A percentile compares a stretch with the other conserved stretches of the same genome.
Evolutionary conservation across 2,329 filamentous ascomycete species (phyloP).

Genomic region (Cytospora chrysosperma): DNA sequence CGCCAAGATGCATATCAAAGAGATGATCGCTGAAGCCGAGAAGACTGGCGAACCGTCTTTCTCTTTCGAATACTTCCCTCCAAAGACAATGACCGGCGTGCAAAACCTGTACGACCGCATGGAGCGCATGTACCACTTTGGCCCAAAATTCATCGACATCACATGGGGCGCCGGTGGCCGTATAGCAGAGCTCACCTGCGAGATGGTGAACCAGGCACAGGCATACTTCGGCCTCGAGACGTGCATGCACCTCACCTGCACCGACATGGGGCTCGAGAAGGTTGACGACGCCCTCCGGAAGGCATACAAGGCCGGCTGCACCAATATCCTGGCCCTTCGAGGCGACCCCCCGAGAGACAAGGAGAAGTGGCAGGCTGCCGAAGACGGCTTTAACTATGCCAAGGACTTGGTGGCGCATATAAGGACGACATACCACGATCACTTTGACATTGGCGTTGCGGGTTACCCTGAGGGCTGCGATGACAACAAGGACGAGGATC

Average conservation of each 20-base stretch:
- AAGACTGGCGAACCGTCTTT: constrained; percentile 80
- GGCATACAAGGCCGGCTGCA: constrained; percentile 93
- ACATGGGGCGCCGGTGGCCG: constrained; percentile 97
- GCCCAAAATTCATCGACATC: constrained; percentile 94
- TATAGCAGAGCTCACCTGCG: constrained; percentile 86
- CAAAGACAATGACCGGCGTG: constrained; percentile 95
- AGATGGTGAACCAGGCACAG: constrained; percentile 97
- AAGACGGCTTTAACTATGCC: constrained; percentile 87
- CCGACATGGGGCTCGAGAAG: constrained; percentile 92
- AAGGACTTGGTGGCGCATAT: constrained; percentile 82
- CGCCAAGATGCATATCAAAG: constrained; percentile 85
- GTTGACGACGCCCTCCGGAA: constrained; percentile 84
- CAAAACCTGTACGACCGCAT: constrained; percentile 99
- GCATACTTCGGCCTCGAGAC: constrained; percentile 95
- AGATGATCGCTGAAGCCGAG: constrained; percentile 83
- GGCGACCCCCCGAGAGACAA: constrained; percentile 93
- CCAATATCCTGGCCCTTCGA: constrained; percentile 90
- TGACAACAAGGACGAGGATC: constrained; percentile 83
- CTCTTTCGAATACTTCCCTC: constrained; percentile 99
- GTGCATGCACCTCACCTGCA: constrained; percentile 98
- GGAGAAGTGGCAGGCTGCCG: constrained; percentile 87
- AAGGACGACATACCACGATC: constrained; percentile 72
- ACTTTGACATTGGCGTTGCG: constrained; percentile 97
- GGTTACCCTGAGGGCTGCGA: constrained; percentile 96
- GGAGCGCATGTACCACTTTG: constrained; percentile 96